Conservation (phyloP, 805 yeast species). For the Barnettozyma populi region DNA sequence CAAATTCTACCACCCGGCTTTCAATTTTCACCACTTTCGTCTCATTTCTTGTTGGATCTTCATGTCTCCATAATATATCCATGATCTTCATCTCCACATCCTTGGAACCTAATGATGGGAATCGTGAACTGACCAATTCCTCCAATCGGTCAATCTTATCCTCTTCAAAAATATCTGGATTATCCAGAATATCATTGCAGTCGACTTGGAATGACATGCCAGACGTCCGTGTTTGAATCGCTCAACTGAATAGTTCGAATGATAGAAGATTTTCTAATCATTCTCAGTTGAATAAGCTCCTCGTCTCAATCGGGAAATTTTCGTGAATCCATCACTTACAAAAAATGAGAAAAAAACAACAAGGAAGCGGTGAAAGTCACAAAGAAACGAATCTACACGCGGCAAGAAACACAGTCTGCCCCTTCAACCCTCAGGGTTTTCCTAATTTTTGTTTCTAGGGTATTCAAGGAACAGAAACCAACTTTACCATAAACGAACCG, state of each 20-base stretch:
- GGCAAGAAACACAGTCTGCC: not conserved
- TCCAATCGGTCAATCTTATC: slow-evolving; percentile 35
- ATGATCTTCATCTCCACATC: slow-evolving; percentile 32
- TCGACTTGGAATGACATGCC: slow-evolving; percentile 18
- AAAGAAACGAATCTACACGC: not conserved
- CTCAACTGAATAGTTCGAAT: not conserved
- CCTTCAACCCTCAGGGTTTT: not conserved
- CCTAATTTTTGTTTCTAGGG: not conserved
- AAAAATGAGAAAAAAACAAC: not conserved
- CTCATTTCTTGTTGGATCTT: slow-evolving; percentile 25
- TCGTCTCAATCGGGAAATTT: not conserved
- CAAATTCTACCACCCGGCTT: slow-evolving; percentile 13
- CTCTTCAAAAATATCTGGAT: slow-evolving; percentile 30
- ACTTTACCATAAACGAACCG: not conserved
- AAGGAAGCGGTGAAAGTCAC: not conserved
- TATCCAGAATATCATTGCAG: slow-evolving; percentile 30
- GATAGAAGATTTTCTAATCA: not conserved
- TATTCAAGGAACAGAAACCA: not conserved
- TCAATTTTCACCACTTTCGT: slow-evolving; percentile 21
- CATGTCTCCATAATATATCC: slow-evolving; percentile 37
- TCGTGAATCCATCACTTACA: not conserved
- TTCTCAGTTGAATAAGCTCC: too few species aligned
- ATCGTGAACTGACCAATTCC: slow-evolving; percentile 25
- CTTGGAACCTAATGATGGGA: slow-evolving; percentile 13
- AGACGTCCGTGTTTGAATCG: not conserved